These are phyloP conservation scores for Tothia fuscella DNA, from an alignment of 2,329 filamentous ascomycete genomes.

Conservation along the genomic window DNA sequence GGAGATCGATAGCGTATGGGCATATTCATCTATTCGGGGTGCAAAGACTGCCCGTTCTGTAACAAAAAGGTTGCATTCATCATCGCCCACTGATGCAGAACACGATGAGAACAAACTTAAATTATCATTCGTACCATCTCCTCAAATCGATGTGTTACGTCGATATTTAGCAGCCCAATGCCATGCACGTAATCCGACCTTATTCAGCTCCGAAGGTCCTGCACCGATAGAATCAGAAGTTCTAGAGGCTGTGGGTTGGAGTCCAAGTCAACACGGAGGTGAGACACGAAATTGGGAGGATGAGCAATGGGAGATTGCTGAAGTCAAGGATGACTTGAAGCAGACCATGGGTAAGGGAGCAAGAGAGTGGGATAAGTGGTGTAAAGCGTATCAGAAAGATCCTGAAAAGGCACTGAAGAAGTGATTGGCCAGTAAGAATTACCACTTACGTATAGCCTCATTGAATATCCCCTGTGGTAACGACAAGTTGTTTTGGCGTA, in stretches of 20 bases:
- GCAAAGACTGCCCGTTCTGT: slow-evolving; percentile 29
- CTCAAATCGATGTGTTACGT: slow-evolving; percentile 25
- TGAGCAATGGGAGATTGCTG: slow-evolving; percentile 30
- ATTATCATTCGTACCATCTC: slow-evolving; percentile 25
- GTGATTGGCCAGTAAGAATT: too few relatives aligned
- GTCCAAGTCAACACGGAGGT: slow-evolving; percentile 21
- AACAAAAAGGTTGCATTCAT: slow-evolving; percentile 25
- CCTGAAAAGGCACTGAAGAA: slow-evolving; percentile 29
- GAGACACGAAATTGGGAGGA: slow-evolving; percentile 31
- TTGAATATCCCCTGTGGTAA: too few relatives aligned
- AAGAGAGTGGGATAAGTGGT: slow-evolving; percentile 30
- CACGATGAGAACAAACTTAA: slow-evolving; percentile 18
- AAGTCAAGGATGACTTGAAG: slow-evolving; percentile 31
- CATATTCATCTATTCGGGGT: slow-evolving; percentile 33
- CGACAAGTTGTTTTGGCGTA: too few relatives aligned
- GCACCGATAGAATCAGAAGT: slow-evolving; percentile 28
- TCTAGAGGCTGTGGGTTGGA: slow-evolving; percentile 33
- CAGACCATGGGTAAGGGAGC: slow-evolving; percentile 28
- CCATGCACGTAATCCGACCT: slow-evolving; percentile 23
- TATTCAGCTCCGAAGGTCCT: slow-evolving; percentile 22
- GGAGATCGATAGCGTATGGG: slow-evolving; percentile 26
- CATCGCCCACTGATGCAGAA: slow-evolving; percentile 6
- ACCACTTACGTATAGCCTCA: too few relatives aligned
- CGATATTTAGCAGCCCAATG: slow-evolving; percentile 29
- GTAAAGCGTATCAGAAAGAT: slow-evolving; percentile 25